Evolutionary conservation across 805 yeast genomes (phyloP).

Genomic region (Candida khao-thaluensis): DNA sequence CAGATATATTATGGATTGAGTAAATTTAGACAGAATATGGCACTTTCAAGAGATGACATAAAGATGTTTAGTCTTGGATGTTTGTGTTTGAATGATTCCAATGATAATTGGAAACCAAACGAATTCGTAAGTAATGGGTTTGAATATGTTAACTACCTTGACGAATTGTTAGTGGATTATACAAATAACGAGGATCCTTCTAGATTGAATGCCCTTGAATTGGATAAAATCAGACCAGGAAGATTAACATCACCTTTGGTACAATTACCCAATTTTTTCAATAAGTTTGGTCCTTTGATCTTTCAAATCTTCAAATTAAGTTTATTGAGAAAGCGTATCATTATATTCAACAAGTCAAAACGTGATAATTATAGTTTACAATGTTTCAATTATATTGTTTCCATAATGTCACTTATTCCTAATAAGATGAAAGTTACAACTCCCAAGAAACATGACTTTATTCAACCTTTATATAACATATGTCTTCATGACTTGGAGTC

Average conservation of each 20-base stretch:
- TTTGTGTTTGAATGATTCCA: constrained; percentile 19
- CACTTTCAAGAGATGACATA: constrained; percentile 25
- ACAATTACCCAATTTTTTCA: constrained; percentile 44
- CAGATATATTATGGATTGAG: constrained; percentile 35
- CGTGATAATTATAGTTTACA: constrained; percentile 25
- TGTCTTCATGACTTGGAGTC: constrained; percentile 53
- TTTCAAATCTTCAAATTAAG: constrained; percentile 65
- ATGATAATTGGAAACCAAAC: constrained; percentile 33
- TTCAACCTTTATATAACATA: constrained; percentile 59
- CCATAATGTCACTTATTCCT: constrained; percentile 65
- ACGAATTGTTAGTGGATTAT: constrained; percentile 23
- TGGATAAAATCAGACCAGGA: constrained; percentile 4
- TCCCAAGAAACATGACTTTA: constrained; percentile 19
- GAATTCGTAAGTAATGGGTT: constrained; percentile 36
- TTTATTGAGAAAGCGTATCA: constrained; percentile 54
- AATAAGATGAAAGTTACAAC: constrained; percentile 42
- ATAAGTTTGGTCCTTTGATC: constrained; percentile 60
- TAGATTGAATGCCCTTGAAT: not conserved
- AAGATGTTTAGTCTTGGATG: constrained; percentile 42
- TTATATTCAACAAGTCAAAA: constrained; percentile 41
- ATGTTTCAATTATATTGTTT: constrained; percentile 55
- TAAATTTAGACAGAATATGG: constrained; percentile 22
- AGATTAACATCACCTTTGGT: constrained; percentile 13
- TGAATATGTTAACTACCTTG: constrained; percentile 35
- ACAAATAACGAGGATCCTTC: constrained; percentile 17